Evolutionary conservation across 352 stramenopile species (phyloP).

Genomic region (Elongisporangium anandrum): DNA sequence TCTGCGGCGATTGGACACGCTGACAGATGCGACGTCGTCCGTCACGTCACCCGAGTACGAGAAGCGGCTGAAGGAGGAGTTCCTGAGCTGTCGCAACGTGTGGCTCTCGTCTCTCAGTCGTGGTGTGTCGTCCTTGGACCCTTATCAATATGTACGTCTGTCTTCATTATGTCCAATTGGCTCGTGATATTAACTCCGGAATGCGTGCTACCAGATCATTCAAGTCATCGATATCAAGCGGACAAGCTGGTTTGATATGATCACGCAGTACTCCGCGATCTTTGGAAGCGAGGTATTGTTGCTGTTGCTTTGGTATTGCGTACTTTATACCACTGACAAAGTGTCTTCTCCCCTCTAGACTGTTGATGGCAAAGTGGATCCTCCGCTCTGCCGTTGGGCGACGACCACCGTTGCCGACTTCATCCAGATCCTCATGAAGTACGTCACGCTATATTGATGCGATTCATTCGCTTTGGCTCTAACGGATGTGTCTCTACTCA

Average conservation of each 20-base stretch:
- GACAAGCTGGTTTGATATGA: slow-evolving; percentile 89
- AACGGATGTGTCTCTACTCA: background rate
- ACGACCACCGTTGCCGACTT: slow-evolving; percentile 77
- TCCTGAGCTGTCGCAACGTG: slow-evolving; percentile 68
- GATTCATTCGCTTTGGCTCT: no score
- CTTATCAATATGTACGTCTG: slow-evolving; percentile 78
- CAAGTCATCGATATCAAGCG: slow-evolving; percentile 87
- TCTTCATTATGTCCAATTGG: no score
- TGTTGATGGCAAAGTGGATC: slow-evolving; percentile 76
- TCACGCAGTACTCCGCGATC: slow-evolving; percentile 89
- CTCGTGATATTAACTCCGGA: no score
- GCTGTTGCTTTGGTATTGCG: background rate
- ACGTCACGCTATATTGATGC: slow-evolving; percentile 3
- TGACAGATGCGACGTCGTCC: slow-evolving; percentile 15
- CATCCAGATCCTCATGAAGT: slow-evolving; percentile 80
- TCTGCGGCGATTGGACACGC: slow-evolving; percentile 63
- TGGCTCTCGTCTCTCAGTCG: slow-evolving; percentile 69
- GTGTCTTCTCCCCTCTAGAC: slow-evolving; percentile 18
- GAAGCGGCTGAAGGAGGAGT: slow-evolving; percentile 80
- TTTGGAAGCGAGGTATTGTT: slow-evolving; percentile 70
- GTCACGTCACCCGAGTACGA: slow-evolving; percentile 63
- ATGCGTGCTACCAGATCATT: slow-evolving; percentile 40
- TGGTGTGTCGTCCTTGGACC: slow-evolving; percentile 47
- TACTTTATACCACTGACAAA: background rate
- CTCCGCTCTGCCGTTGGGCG: slow-evolving; percentile 74